Evolutionary conservation across 768 basidiomycete genomes (phyloP).

Genomic region (Chalciporus piperatus): DNA sequence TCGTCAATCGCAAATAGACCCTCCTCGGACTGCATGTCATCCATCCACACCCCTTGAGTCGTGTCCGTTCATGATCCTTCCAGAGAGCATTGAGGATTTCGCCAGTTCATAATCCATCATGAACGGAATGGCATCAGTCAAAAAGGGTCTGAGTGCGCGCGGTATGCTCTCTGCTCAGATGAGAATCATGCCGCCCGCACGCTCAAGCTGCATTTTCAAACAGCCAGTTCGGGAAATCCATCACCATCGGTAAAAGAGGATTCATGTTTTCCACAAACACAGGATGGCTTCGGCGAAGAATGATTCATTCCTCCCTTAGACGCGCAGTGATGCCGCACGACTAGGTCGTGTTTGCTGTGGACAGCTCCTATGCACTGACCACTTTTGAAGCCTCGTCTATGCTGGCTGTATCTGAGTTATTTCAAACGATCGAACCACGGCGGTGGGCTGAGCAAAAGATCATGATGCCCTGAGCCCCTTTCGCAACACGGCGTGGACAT

Average conservation of each 20-base stretch:
- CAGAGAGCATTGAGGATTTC: not conserved
- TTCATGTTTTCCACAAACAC: not conserved
- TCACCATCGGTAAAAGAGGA: not conserved
- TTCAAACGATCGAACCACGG: not conserved
- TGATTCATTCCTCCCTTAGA: not conserved
- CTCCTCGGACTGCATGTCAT: not conserved
- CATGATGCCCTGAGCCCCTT: too few species aligned
- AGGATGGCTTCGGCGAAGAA: not conserved
- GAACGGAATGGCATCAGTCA: not conserved
- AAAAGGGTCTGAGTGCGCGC: not conserved
- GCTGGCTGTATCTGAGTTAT: not conserved
- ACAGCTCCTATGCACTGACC: not conserved
- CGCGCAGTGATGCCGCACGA: not conserved
- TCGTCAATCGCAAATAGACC: conserved; percentile 20
- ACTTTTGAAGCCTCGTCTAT: not conserved
- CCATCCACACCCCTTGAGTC: not conserved
- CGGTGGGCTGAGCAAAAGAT: not conserved
- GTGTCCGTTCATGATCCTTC: not conserved
- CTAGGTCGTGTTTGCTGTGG: not conserved
- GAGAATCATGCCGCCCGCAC: not conserved
- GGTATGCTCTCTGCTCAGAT: not conserved
- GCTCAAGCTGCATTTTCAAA: not conserved
- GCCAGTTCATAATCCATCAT: not conserved
- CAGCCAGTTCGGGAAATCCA: not conserved
- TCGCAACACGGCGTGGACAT: not conserved